Evolutionary conservation across 2,329 filamentous ascomycete genomes (phyloP).

Genomic region (Zymoseptoria tritici): DNA sequence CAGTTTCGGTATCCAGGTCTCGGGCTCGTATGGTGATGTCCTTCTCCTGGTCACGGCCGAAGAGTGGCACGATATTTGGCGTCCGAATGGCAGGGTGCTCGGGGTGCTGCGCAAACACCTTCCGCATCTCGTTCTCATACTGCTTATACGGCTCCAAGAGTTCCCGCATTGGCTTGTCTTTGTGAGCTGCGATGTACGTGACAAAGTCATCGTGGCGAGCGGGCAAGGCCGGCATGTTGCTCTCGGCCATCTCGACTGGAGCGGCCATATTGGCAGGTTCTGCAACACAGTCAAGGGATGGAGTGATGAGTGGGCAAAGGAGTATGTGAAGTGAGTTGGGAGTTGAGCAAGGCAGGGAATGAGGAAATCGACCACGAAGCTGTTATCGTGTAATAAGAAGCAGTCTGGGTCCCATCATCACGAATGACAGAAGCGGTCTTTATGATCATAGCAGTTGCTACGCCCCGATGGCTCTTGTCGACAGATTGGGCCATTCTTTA

Average conservation of each 20-base stretch:
- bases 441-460: background rate
- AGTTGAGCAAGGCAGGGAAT: background rate
- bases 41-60: constrained; percentile 43
- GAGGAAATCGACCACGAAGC: background rate
- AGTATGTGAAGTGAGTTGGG: background rate
- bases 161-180: constrained; percentile 47
- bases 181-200: constrained; percentile 49
- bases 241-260: constrained; percentile 6
- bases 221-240: constrained; percentile 31
- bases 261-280: constrained; percentile 7
- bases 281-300: background rate
- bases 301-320: background rate
- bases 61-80: constrained; percentile 61
- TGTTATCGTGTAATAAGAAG: background rate
- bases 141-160: constrained; percentile 59
- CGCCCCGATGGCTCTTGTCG: no score
- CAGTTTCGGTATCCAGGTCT: constrained; percentile 49
- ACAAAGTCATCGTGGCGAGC: constrained; percentile 37
- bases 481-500: background rate
- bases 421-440: background rate
- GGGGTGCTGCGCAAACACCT: constrained; percentile 62
- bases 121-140: constrained; percentile 60
- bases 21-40: constrained; percentile 57
- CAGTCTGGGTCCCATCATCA: no score
- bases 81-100: constrained; percentile 50